Percentiles rank a stretch among this genome's conserved stretches.
Evolutionary conservation across 257 asterid genomes (phyloP).

Genomic region (Solanum sejunctum): DNA sequence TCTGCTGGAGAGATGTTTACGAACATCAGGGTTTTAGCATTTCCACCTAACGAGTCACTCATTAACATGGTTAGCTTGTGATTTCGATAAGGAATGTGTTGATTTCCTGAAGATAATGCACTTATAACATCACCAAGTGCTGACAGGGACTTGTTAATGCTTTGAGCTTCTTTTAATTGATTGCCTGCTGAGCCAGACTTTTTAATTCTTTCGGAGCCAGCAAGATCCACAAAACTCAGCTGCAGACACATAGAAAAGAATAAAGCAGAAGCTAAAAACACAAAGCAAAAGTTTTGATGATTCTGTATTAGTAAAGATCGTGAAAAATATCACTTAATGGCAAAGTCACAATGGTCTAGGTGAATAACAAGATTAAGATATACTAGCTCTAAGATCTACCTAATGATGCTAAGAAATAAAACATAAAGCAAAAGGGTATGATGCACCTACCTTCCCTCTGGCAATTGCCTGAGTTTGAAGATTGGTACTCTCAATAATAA

Average conservation of each 20-base stretch:
- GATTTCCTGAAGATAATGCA: constrained; percentile 72
- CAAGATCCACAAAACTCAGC: constrained; percentile 98
- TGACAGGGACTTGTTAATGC: constrained; percentile 92
- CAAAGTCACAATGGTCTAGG: not conserved
- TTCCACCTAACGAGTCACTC: constrained; percentile 98
- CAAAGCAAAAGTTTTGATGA: not conserved
- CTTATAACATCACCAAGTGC: constrained; percentile 96
- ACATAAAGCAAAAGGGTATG: not conserved
- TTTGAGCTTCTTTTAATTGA: constrained; percentile 91
- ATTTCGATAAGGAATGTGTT: constrained; percentile 93
- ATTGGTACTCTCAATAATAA: constrained; percentile 82
- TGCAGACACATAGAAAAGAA: constrained; percentile 14
- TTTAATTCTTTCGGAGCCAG: constrained; percentile 94
- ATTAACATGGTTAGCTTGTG: constrained; percentile 95
- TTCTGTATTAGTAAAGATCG: not conserved
- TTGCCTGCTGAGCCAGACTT: constrained; percentile 89
- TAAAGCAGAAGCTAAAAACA: not conserved
- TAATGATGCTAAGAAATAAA: not conserved
- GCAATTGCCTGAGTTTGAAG: constrained; percentile 91
- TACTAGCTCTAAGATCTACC: not conserved
- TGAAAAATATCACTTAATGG: not conserved
- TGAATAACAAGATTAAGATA: not conserved
- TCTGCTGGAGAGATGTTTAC: constrained; percentile 92
- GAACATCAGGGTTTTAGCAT: constrained; percentile 93
- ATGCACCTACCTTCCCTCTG: constrained; percentile 75